Evolutionary conservation across 2,329 filamentous ascomycete genomes (phyloP).

Genomic region (Aspergillus tubingensis): DNA sequence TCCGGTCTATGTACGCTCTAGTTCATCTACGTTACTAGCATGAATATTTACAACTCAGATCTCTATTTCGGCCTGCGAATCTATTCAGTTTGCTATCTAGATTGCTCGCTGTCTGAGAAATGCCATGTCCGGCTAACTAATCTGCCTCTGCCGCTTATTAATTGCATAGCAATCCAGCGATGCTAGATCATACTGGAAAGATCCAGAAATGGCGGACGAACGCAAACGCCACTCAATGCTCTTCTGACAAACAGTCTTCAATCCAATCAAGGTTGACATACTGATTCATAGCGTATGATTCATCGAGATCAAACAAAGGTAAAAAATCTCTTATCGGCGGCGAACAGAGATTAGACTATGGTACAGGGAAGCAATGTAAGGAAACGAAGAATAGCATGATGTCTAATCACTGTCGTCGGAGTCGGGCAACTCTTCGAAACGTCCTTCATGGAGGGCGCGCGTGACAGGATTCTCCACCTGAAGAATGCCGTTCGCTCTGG

Average conservation of each 20-base stretch:
- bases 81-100: too few relatives aligned
- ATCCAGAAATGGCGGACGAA: too few relatives aligned
- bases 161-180: background rate
- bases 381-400: background rate
- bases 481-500: slow-evolving; percentile 74
- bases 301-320: background rate
- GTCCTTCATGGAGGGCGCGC: slow-evolving; percentile 67
- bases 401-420: slow-evolving; percentile 46
- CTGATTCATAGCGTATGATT: background rate
- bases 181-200: background rate
- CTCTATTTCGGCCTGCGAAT: too few relatives aligned
- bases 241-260: background rate
- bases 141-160: background rate
- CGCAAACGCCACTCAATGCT: background rate
- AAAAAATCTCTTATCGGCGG: background rate
- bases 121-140: background rate
- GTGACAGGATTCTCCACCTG: slow-evolving; percentile 78
- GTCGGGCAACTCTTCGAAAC: slow-evolving; percentile 68
- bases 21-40: too few relatives aligned
- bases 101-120: background rate
- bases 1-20: too few relatives aligned
- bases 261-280: background rate
- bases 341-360: background rate
- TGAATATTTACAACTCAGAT: too few relatives aligned
- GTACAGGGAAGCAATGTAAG: background rate